Evolutionary conservation across 768 basidiomycete genomes (phyloP), one percentile per base, ranked within the genome.

Genomic region (Auriscalpium vulgare): DNA sequence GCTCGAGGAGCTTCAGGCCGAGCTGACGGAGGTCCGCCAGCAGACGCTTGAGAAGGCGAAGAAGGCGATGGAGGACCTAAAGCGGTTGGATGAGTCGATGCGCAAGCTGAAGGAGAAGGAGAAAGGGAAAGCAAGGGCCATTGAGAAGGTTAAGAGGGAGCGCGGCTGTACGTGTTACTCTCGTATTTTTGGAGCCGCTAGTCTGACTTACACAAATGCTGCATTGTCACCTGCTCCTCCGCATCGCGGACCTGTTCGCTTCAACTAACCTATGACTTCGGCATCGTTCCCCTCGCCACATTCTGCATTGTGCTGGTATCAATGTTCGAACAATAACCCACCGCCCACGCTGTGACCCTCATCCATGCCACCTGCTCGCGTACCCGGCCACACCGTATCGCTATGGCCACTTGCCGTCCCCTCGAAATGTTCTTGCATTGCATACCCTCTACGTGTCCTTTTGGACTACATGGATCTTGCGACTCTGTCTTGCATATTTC

Each of bases 61-160:
- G 75, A 90, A 88, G 74, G 90, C 88, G 0, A 79, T 78, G 36
- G 82, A 86, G 65, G 89, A 91, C 75, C 72, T 88, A 62, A 80
- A 77, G 66, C 77, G 80, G 53, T 83, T 91, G 62, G 82, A 87
- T 59, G 88, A 87, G 70, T 85, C 84, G 50, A 84, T 88, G 80
- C 80, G 81, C 53, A 78, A 81, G 57, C 78, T 89, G 72, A 87
- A 81, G 72, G 88, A 89, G 72, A 84, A 80, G 68, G 85, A 82
- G 69, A 79, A 75, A 71, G 85, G 86, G 0, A 90, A 88, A 68
- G 81, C 79, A 51, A 87, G 77, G 69, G 79, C 76, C n/a, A 67
- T 82, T 46, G 87, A 87, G 55, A 88, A 80, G 71, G 74, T 84
- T 58, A 87, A 85, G 72, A 78, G 82, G 51, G 88, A 89, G 66